phyloP scores from a whole-genome alignment of 805 yeast genomes.

The Saturnispora hagleri region DNA sequence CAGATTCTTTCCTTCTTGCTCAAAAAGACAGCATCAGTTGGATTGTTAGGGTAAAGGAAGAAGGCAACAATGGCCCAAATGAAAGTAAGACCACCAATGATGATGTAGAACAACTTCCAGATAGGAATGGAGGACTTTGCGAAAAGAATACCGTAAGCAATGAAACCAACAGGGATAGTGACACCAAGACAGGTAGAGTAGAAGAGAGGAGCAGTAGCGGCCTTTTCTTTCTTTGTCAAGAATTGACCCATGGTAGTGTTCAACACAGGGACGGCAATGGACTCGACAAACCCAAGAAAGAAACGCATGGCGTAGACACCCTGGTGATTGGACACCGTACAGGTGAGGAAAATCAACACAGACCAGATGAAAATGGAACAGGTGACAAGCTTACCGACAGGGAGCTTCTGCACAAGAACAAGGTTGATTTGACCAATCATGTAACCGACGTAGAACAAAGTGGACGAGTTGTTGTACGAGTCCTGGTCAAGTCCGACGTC shows the following conservation, averaged over 20 bases:
- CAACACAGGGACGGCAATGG: conserved; percentile 34
- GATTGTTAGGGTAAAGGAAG: conserved; percentile 44
- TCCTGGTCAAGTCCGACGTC: conserved; percentile 35
- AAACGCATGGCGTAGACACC: conserved; percentile 38
- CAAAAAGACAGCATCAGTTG: conserved; percentile 39
- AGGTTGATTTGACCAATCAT: conserved; percentile 35
- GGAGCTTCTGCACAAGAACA: conserved; percentile 30
- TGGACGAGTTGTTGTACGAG: conserved; percentile 37
- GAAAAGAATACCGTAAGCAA: conserved; percentile 21
- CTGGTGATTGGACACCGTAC: conserved; percentile 35
- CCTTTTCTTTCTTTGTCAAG: conserved; percentile 35
- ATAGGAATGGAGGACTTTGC: conserved; percentile 13
- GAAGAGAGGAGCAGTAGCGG: conserved; percentile 27
- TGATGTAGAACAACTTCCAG: conserved; percentile 44
- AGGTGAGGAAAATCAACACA: conserved; percentile 30
- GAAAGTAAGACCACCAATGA: conserved; percentile 44
- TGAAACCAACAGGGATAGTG: conserved; percentile 32
- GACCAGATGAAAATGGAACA: conserved; percentile 28
- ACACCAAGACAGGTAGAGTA: conserved; percentile 36
- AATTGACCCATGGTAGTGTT: conserved; percentile 43
- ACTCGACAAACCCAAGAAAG: conserved; percentile 29
- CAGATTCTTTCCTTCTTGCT: conserved; percentile 29
- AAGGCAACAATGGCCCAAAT: conserved; percentile 25
- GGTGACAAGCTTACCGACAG: conserved; percentile 25
- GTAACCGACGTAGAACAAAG: conserved; percentile 40